Evolutionary conservation across 805 yeast species (phyloP).

Genomic region (Tetrapisispora iriomotensis): DNA sequence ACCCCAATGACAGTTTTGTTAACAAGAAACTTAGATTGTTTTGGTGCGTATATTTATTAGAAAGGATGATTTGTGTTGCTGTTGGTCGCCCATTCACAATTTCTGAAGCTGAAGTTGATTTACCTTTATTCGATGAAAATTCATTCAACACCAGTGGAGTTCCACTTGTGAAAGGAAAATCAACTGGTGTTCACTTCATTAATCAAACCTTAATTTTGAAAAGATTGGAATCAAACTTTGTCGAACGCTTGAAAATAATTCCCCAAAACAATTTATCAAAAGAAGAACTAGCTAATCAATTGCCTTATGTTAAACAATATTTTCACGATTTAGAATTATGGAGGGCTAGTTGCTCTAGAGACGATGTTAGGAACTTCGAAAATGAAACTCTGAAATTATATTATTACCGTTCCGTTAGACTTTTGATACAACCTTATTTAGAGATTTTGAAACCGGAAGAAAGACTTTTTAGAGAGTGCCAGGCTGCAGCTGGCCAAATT

Average conservation of each 20-base stretch:
- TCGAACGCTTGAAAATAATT: constrained; percentile 35
- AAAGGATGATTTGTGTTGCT: constrained; percentile 51
- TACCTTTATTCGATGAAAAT: constrained; percentile 43
- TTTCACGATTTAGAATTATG: constrained; percentile 49
- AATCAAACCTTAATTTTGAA: constrained; percentile 49
- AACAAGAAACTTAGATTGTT: constrained; percentile 44
- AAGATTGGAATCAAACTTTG: constrained; percentile 50
- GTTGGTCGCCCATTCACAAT: constrained; percentile 50
- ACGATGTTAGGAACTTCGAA: constrained; percentile 36
- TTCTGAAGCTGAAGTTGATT: constrained; percentile 40
- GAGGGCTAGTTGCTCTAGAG: constrained; percentile 36
- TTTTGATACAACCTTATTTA: constrained; percentile 53
- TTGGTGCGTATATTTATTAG: constrained; percentile 57
- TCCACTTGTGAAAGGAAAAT: constrained; percentile 3
- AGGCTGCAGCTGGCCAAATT: constrained; percentile 62
- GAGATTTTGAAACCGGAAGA: constrained; percentile 54
- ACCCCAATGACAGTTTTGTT: constrained; percentile 16
- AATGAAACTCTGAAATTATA: constrained; percentile 50
- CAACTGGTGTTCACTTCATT: constrained; percentile 36
- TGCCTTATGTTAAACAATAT: constrained; percentile 42
- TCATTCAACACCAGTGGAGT: constrained; percentile 20
- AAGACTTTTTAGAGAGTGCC: constrained; percentile 52
- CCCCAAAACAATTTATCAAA: constrained; percentile 2
- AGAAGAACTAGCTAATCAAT: constrained; percentile 29
- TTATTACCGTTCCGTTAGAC: constrained; percentile 50